Conservation (phyloP, 78 protist genomes). For the Dictyostelium brefeldianum region DNA sequence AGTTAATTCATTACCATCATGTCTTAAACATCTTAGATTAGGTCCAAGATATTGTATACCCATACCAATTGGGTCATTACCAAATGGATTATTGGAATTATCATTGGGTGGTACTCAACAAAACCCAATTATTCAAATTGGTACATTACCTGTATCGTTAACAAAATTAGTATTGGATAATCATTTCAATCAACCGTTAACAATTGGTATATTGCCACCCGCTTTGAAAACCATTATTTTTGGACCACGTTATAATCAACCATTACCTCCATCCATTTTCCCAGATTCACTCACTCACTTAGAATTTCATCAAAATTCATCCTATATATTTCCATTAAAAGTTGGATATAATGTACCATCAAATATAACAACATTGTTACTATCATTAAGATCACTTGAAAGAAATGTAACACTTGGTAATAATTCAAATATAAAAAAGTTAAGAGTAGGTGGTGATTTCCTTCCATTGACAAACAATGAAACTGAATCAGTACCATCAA, state of each 20-base stretch:
- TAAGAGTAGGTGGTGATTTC: background rate
- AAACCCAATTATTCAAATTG: background rate
- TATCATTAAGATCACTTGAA: background rate
- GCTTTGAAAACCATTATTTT: background rate
- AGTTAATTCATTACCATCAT: background rate
- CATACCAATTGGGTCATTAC: background rate
- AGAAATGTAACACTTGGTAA: background rate
- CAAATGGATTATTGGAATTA: background rate
- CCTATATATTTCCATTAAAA: background rate
- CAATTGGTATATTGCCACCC: background rate
- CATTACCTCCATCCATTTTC: background rate
- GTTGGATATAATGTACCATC: background rate
- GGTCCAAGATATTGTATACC: background rate
- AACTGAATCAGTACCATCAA: background rate
- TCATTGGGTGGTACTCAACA: conserved; percentile 4
- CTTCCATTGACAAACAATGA: background rate
- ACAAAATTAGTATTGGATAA: background rate
- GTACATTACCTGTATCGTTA: background rate
- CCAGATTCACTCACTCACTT: background rate
- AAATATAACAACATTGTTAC: background rate
- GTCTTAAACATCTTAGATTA: background rate
- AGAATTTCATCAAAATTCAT: background rate
- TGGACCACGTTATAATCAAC: conserved; percentile 4
- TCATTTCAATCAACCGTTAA: conserved; percentile 3
- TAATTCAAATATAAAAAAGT: background rate